phyloP scores from a whole-genome alignment of 345 rosid genomes.

The Boechera retrofracta region DNA sequence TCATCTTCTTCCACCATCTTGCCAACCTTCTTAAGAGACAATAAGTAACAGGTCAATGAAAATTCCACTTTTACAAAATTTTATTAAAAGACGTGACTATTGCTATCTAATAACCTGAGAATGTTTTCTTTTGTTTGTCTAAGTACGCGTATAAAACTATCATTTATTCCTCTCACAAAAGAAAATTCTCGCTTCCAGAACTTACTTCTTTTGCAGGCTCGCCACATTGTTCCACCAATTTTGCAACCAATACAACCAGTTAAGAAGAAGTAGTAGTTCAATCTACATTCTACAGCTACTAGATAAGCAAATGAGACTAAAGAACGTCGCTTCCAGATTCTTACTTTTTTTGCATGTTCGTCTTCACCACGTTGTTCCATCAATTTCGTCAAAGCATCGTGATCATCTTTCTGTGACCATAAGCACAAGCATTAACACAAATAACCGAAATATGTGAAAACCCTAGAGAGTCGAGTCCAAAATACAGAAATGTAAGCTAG shows the following conservation, averaged over 20 bases:
- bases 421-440: neutral
- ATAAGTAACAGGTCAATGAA: conserved; percentile 3
- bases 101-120: conserved; percentile 35
- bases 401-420: conserved; percentile 42
- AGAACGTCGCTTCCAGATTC: neutral
- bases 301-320: neutral
- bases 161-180: neutral
- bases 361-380: conserved; percentile 36
- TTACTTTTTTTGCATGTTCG: conserved; percentile 33
- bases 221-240: conserved; percentile 20
- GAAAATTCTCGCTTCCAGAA: neutral
- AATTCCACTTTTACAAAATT: neutral
- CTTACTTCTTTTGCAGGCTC: conserved; percentile 42
- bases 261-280: neutral
- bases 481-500: neutral
- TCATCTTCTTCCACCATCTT: conserved; percentile 39
- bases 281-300: neutral
- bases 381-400: conserved; percentile 43
- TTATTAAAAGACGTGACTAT: neutral
- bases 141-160: neutral
- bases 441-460: neutral
- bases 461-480: neutral
- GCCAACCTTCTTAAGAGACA: conserved; percentile 25
- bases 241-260: conserved; percentile 21
- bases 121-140: conserved; percentile 41